Evolutionary conservation across 1,284 basidiomycete genomes (phyloP).

Genomic region (Cryptococcus depauperatus): DNA sequence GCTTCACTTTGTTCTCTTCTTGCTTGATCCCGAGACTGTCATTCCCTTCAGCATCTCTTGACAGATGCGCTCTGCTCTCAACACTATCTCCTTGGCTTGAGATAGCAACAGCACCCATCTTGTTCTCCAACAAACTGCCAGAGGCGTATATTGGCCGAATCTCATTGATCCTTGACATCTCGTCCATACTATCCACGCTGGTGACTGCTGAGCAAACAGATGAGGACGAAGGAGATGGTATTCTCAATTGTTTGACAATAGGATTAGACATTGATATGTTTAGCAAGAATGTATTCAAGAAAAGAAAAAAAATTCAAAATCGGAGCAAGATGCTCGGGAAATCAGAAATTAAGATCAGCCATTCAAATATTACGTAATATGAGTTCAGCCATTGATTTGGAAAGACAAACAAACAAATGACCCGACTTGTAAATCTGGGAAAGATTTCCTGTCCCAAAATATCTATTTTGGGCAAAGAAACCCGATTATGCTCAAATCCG

Average conservation of each 20-base stretch:
- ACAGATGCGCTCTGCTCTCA: neutral
- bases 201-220: conserved; percentile 26
- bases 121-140: neutral
- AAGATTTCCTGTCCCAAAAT: no score
- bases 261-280: neutral
- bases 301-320: neutral
- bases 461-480: no score
- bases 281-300: neutral
- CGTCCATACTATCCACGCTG: conserved; percentile 25
- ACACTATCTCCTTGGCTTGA: neutral
- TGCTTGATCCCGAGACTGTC: neutral
- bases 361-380: neutral
- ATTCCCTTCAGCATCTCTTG: neutral
- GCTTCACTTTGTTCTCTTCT: neutral
- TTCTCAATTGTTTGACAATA: conserved; percentile 6
- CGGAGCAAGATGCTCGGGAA: neutral
- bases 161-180: conserved; percentile 24
- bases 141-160: conserved; percentile 30
- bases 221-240: conserved; percentile 20
- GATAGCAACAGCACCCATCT: neutral
- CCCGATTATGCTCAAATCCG: no score
- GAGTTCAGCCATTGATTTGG: neutral
- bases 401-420: no score
- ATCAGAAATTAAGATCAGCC: neutral
- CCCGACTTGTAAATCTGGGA: no score